These are phyloP conservation scores for Aspergillus sp. DNA, from an alignment of 2,329 filamentous ascomycete species.

Conservation along the genomic window DNA sequence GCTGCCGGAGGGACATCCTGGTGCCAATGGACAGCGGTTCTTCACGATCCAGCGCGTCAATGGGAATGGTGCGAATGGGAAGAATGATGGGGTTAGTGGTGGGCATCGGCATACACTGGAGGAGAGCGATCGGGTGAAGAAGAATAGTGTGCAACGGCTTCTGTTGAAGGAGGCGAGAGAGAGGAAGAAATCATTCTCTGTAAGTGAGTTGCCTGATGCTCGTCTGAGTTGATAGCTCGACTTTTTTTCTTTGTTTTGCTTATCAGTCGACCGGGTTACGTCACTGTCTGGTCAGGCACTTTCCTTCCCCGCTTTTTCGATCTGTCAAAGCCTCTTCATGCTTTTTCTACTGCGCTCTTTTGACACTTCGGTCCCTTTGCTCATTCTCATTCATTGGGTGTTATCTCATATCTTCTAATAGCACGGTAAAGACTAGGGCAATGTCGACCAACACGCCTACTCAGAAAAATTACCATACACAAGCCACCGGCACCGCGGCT, in stretches of 20 bases:
- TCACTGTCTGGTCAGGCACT: constrained; percentile 10
- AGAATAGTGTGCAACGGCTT: constrained; percentile 74
- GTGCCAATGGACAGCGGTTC: constrained; percentile 59
- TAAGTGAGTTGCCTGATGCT: constrained; percentile 41
- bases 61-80: constrained; percentile 74
- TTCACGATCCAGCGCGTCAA: constrained; percentile 81
- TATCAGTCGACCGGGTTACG: constrained; percentile 17
- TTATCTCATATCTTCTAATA: constrained; percentile 21
- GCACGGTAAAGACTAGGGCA: constrained; percentile 30
- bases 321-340: background rate
- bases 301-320: constrained; percentile 14
- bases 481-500: constrained; percentile 72
- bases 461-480: constrained; percentile 72
- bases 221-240: background rate
- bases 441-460: constrained; percentile 54
- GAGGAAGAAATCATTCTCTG: constrained; percentile 60
- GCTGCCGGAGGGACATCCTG: constrained; percentile 51
- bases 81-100: constrained; percentile 69
- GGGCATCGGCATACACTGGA: constrained; percentile 75
- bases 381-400: constrained; percentile 5
- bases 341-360: background rate
- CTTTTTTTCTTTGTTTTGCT: constrained; percentile 8
- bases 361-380: background rate
- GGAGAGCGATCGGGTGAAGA: constrained; percentile 79
- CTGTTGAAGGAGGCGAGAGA: constrained; percentile 68